A percentile compares a stretch with the other conserved stretches of the same genome.
phyloP scores from a whole-genome alignment of 108 stramenopile species.

The Nannochloropsis oceanica region DNA sequence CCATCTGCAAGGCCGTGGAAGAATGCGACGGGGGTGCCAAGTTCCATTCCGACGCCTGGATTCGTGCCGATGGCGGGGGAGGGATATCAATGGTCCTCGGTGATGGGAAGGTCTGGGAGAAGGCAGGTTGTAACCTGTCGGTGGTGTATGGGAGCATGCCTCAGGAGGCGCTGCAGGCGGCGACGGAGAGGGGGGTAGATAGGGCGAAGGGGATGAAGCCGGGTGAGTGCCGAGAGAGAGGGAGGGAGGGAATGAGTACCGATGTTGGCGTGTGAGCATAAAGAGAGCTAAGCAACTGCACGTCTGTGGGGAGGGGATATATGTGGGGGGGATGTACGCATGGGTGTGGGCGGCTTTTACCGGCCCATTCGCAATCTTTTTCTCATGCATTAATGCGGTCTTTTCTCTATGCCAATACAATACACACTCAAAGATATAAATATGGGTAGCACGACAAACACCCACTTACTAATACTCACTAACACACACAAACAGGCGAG shows the following conservation, averaged over 20 bases:
- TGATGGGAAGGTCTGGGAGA: conserved; percentile 91
- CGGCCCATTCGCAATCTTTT: too few species aligned
- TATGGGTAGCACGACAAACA: too few species aligned
- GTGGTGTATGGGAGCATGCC: conserved; percentile 90
- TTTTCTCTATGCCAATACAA: too few species aligned
- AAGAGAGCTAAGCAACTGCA: too few species aligned
- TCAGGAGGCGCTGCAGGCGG: conserved; percentile 79
- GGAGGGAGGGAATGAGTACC: not conserved
- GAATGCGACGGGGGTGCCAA: conserved; percentile 71
- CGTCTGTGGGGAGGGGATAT: too few species aligned
- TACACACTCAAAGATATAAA: too few species aligned
- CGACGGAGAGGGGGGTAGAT: conserved; percentile 84
- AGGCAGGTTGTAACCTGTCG: conserved; percentile 90
- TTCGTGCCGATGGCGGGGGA: conserved; percentile 79
- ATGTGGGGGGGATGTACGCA: too few species aligned
- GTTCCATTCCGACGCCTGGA: conserved; percentile 85
- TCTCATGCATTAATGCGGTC: too few species aligned
- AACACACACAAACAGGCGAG: not conserved
- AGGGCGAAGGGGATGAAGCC: conserved; percentile 75
- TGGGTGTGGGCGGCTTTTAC: too few species aligned
- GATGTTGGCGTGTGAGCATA: too few species aligned
- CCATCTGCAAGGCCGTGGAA: conserved; percentile 71
- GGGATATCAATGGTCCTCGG: conserved; percentile 81
- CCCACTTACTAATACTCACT: too few species aligned
- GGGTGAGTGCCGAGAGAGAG: conserved; percentile 30